Conservation (phyloP, 2,329 filamentous ascomycete genomes). For the Lasiodiplodia sp. region DNA sequence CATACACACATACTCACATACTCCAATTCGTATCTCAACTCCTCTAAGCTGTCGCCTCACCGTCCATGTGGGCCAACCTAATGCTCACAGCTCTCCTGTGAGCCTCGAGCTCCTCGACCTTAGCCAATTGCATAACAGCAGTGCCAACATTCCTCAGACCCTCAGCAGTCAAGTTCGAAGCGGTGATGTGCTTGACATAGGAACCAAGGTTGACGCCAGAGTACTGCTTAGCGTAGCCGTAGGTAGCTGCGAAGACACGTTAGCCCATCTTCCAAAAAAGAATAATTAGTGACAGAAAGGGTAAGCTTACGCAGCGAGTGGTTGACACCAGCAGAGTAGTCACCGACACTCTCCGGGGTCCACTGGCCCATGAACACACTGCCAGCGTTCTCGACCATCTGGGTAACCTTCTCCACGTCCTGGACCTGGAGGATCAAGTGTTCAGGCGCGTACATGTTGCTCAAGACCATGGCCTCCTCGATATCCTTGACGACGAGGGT, state of each 20-base stretch:
- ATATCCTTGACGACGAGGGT: conserved; percentile 81
- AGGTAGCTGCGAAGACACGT: conserved; percentile 71
- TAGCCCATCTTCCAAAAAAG: neutral
- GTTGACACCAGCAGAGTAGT: conserved; percentile 98
- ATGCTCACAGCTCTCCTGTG: conserved; percentile 79
- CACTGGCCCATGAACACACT: conserved; percentile 95
- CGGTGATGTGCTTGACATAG: conserved; percentile 98
- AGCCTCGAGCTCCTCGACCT: conserved; percentile 93
- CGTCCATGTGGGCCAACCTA: conserved; percentile 53
- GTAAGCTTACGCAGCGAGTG: conserved; percentile 84
- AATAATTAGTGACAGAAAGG: neutral
- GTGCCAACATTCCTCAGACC: conserved; percentile 84
- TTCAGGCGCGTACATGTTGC: conserved; percentile 95
- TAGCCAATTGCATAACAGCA: conserved; percentile 93
- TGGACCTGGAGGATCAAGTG: conserved; percentile 92
- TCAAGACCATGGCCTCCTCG: conserved; percentile 77
- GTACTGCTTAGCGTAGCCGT: conserved; percentile 98
- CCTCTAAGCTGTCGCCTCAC: conserved; percentile 4
- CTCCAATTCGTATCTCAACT: too few relatives aligned
- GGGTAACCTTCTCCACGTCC: conserved; percentile 76
- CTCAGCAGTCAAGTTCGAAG: conserved; percentile 84
- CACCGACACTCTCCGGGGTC: conserved; percentile 97
- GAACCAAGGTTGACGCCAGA: conserved; percentile 95
- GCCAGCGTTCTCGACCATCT: conserved; percentile 88
- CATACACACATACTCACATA: neutral